Evolutionary conservation across 805 yeast species (phyloP), one percentile per base, ranked within the genome.

Genomic region (Ogataea zsoltii): DNA sequence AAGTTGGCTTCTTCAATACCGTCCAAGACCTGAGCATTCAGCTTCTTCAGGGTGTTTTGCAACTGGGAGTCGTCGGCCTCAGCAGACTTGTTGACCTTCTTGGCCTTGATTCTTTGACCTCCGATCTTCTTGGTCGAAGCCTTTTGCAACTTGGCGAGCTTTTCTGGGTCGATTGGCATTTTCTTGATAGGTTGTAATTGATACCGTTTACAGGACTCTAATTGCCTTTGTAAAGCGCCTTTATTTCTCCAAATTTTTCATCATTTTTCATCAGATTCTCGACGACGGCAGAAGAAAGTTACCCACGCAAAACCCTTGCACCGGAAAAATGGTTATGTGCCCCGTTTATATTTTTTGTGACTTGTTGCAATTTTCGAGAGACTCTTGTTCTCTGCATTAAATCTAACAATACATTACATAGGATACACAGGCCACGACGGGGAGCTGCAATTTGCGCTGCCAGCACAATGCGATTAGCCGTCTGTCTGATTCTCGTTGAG

Each of bases 1-100:
- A 92, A 88, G 82, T 91, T 92, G 65, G 96, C 98, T 78, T 92
- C 97, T 70, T 89, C 96, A 63, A 92, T 84, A 64, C 87, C 89
- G 58, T 86, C 90, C 61, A 92, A 74, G 63, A 89, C 85, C 72
- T 85, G 88, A 56, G 91, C 95, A 72, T 87, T 85, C 69, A 92
- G 78, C 76, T 91, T 90, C 70, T 83, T 85, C 73, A 92, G 77
- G 65, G 92, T 82, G 61, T 83, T 87, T 75, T 88, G 90, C 70
- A 92, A 79, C 75, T 91, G 90, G 71, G 89, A 77, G 75, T 91
- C 96, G 66, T 90, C 96, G 62, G 83, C 89, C 72, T 86, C 89
- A 51, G 78, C 66, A 61, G 79, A 69, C 67, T 76, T 72, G 66
- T 73, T 74, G 59, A 74, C 67, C 78, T 89, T 88, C 81, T 86